Evolutionary conservation across 306 rosid species (phyloP), one percentile per base, ranked within the genome.

Genomic region (Hippophae gyantsensis): DNA sequence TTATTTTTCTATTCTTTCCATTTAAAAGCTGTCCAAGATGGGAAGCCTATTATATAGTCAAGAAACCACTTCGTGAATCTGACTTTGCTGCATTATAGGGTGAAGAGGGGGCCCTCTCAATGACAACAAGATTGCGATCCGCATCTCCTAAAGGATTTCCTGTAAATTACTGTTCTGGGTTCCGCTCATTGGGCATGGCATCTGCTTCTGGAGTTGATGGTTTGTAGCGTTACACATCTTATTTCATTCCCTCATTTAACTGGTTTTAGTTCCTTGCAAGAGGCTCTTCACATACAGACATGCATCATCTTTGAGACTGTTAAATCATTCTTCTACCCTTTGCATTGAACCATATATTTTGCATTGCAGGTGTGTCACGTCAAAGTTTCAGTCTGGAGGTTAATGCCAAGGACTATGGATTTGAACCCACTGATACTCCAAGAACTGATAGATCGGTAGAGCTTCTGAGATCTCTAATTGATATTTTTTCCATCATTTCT

Each of bases 101-200:
- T 58, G 98, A 87, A 76, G 96, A 92, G 83, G 96, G 98, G 44
- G 98, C 95, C 49, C 89, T 92, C 66, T 92, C 98, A 23, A 81
- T 92, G 95, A 87, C 98, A 42, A 92, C 98, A 2, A 81, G 89
- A 74, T 78, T 78, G 76, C 84, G 96, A 63, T 77, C 95, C 38
- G 77, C 1, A 53, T 61, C 64, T 78, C 75, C 86, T 2, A 85
- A 66, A 76, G 96, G 93, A 58, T 76, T 78, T 74, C 96, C 96
- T 43, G 96, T 92, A 63, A 92, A 92, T 81, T 85, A 87, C 62
- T 87, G 98, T 75, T 83, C 98, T 13, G 98, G 98, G 60, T 92
- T 87, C 50, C 86, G 79, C 50, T 77, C 96, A 14, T 64, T 63
- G 42, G 68, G 74, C 72, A 42, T 46, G 67, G 53, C 66, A 61